Evolutionary conservation across 140 eudicot genomes (phyloP).

Genomic region (Anethum foeniculum): DNA sequence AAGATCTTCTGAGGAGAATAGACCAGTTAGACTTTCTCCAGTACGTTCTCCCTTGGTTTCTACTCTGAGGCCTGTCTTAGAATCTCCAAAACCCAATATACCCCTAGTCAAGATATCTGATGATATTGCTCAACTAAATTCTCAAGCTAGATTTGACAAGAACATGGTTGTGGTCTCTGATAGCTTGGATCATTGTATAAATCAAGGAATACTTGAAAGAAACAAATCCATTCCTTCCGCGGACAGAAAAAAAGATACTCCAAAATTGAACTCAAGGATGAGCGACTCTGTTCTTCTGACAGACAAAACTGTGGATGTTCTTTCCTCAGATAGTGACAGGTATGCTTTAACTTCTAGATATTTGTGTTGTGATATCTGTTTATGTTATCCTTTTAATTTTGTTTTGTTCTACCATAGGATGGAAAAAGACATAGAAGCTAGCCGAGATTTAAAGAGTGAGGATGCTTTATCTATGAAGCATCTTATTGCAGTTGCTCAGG

Average conservation of each 20-base stretch:
- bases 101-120: slow-evolving; percentile 35
- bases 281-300: slow-evolving; percentile 22
- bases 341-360: slow-evolving; percentile 21
- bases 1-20: slow-evolving; percentile 29
- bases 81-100: slow-evolving; percentile 35
- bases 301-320: slow-evolving; percentile 31
- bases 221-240: slow-evolving; percentile 35
- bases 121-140: slow-evolving; percentile 37
- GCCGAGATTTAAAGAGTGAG: slow-evolving; percentile 36
- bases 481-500: slow-evolving; percentile 93
- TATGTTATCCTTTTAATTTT: not conserved
- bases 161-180: slow-evolving; percentile 30
- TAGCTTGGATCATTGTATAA: slow-evolving; percentile 24
- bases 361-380: not conserved
- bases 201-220: slow-evolving; percentile 37
- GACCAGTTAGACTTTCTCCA: slow-evolving; percentile 39
- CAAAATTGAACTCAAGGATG: slow-evolving; percentile 30
- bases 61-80: slow-evolving; percentile 26
- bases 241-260: slow-evolving; percentile 40
- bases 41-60: slow-evolving; percentile 42
- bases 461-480: slow-evolving; percentile 65
- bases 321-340: slow-evolving; percentile 44
- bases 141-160: slow-evolving; percentile 31
- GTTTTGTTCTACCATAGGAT: not conserved
- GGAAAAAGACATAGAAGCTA: slow-evolving; percentile 22